phyloP scores from a whole-genome alignment of 257 asterid genomes.

The Gentiana straminea region DNA sequence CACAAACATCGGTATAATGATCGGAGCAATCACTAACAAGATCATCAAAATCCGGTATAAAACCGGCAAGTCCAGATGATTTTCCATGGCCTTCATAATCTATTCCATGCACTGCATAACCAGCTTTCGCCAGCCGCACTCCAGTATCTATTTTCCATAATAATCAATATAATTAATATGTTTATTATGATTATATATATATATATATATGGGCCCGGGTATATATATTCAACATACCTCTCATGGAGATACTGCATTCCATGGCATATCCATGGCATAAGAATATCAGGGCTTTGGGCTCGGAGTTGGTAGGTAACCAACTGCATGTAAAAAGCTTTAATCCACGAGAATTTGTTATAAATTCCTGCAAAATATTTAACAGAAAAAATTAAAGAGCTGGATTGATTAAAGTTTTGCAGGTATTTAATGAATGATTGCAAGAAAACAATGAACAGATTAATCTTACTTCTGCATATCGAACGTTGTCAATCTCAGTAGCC shows the following conservation, averaged over 20 bases:
- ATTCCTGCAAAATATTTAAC: constrained; percentile 29
- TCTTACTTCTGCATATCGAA: constrained; percentile 52
- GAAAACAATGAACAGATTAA: too few species aligned
- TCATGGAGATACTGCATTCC: constrained; percentile 56
- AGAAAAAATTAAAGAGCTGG: too few species aligned
- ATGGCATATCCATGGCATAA: constrained; percentile 60
- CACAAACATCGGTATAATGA: constrained; percentile 37
- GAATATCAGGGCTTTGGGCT: constrained; percentile 66
- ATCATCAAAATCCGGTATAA: constrained; percentile 33
- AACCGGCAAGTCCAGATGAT: constrained; percentile 46
- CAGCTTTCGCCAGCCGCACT: constrained; percentile 36
- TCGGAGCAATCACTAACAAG: constrained; percentile 41
- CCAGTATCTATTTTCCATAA: constrained; percentile 26
- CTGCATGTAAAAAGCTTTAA: constrained; percentile 62
- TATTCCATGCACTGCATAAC: constrained; percentile 53
- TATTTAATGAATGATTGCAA: too few species aligned
- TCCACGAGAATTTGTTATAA: constrained; percentile 44
- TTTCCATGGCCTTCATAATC: constrained; percentile 69
- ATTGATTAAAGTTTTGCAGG: too few species aligned
- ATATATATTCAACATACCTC: constrained; percentile 20
- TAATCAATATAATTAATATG: not conserved
- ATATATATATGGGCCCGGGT: too few species aligned
- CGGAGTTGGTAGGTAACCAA: constrained; percentile 51
- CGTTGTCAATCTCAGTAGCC: constrained; percentile 15
- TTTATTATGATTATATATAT: too few species aligned